Base-by-base conservation (phyloP, 192 early-diverging fungal species). In the Podochytrium sp. region DNA sequence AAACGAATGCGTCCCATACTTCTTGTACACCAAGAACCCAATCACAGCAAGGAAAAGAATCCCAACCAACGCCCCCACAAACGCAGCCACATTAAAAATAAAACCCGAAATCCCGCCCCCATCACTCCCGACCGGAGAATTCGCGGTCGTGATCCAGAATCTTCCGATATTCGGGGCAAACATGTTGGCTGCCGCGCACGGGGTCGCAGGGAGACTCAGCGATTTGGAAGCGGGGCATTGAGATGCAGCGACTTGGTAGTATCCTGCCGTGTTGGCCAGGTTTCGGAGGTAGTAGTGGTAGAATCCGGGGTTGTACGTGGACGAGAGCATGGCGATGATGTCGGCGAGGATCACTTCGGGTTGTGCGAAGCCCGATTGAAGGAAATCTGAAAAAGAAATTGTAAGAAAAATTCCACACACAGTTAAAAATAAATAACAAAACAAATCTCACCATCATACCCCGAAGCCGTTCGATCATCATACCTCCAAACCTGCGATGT, bases 401-500 rank as follows among this genome's bases (percentile, higher is more conserved):
- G 27, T 20, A 25, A 57, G 20, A 14, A 29, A 20, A 25, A 18
- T 7, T 47, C 7, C 20, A 12, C 20, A 20, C 7, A 12, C 20
- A 47, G 43, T 7, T 7, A 47, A 47, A 20, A 47, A 47, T 7
- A 47, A 20, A 47, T 47, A 47, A 47, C n/a, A n/a, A n/a, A n/a
- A n/a, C n/a, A n/a, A n/a, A n/a, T n/a, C 10, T 47, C 20, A 47
- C 43, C 43, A 47, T 47, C 43, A 47, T 12, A 47, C 20, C 43
- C 43, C 10, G 10, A 12, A 20, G 43, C 43, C 7, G 43, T 47
- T 0, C 78, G 76, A 25, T 50, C 23, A 55, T 69, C 66, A 30
- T 33, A 34, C n/a, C 66, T 47, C 66, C 66, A 69, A 3, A 69
- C 37, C 33, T 69, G 66, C 1, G 50, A 37, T 6, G n/a, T 41